Evolutionary conservation across 805 yeast species (phyloP), one percentile per base, ranked within the genome.

Genomic region (Saccharomycopsis sp.): DNA sequence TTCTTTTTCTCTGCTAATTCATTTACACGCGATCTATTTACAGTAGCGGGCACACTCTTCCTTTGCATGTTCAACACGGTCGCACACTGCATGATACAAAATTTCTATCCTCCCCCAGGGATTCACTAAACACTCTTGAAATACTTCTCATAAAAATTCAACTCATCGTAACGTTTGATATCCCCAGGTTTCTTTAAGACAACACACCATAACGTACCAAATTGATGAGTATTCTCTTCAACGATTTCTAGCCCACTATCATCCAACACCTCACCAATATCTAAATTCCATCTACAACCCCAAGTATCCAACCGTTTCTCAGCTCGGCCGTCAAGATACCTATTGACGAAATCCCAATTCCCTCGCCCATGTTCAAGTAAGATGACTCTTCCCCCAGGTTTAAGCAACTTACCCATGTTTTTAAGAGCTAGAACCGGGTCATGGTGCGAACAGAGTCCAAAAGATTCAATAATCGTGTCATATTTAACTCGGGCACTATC

Each of bases 231-330:
- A 51, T 76, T 77, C 56, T 85, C 90, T 53, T 77, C 79, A 2
- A 88, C 85, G 36, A 93, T 74, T 53, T 84, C 89, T 45, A 93
- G 68, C 0, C 95, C 95, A 4, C 95, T 80, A 47, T 78, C 79
- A 58, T 84, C 89, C 22, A 93, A 72, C 33, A 93, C 70, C 54
- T 83, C 94, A 20, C 89, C 95, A 53, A 93, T 85, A 59, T 93
- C 97, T 51, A 93, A 67, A 59, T 93, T 93, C 97, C 97, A 93
- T 58, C 97, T 71, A 63, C 98, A 93, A 1, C 96, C 98, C 97
- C 97, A 93, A 2, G 81, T 78, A 48, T 82, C 76, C 65, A 89
- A 75, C 63, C 96, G 81, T 54, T 77, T 75, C 50, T 78, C 88
- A 3, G 96, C 89, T 51, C 93, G 71, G 49, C 77, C 75, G 61